Conservation (phyloP, 2,329 filamentous ascomycete species). For the Exophiala bonariae region DNA sequence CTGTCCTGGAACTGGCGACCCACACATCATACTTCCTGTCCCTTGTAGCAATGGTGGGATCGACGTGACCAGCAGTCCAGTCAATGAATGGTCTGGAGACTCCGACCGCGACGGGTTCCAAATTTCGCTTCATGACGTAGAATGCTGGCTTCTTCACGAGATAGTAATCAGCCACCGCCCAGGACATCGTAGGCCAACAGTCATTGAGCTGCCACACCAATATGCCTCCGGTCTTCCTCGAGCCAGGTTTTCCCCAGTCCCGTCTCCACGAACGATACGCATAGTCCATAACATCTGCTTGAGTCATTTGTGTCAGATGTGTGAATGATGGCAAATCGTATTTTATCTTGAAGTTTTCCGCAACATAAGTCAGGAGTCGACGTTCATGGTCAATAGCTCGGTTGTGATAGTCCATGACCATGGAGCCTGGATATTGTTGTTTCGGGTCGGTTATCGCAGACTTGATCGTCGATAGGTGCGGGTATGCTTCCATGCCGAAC, state of each 20-base stretch:
- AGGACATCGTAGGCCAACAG: constrained; percentile 62
- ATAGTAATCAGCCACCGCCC: constrained; percentile 63
- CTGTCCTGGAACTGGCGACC: constrained; percentile 49
- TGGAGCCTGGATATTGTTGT: constrained; percentile 79
- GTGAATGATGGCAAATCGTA: constrained; percentile 61
- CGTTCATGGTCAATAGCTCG: constrained; percentile 88
- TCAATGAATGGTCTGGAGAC: constrained; percentile 57
- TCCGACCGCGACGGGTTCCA: constrained; percentile 57
- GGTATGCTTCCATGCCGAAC: constrained; percentile 92
- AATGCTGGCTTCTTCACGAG: constrained; percentile 60
- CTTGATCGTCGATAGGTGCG: constrained; percentile 78
- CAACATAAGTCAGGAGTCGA: constrained; percentile 79
- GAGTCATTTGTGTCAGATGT: constrained; percentile 63
- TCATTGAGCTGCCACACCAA: constrained; percentile 49
- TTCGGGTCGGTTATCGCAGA: constrained; percentile 70
- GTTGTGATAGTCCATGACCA: constrained; percentile 90
- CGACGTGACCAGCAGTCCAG: constrained; percentile 58
- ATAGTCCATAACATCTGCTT: constrained; percentile 60
- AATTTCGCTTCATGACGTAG: constrained; percentile 58
- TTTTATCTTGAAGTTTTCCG: constrained; percentile 73
- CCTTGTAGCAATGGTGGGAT: constrained; percentile 43
- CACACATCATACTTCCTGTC: constrained; percentile 55
- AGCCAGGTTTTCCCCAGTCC: constrained; percentile 40
- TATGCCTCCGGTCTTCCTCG: constrained; percentile 43
- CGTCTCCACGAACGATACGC: constrained; percentile 56